Conservation (phyloP, 768 basidiomycete species). For the Trametes cinnabarina region DNA sequence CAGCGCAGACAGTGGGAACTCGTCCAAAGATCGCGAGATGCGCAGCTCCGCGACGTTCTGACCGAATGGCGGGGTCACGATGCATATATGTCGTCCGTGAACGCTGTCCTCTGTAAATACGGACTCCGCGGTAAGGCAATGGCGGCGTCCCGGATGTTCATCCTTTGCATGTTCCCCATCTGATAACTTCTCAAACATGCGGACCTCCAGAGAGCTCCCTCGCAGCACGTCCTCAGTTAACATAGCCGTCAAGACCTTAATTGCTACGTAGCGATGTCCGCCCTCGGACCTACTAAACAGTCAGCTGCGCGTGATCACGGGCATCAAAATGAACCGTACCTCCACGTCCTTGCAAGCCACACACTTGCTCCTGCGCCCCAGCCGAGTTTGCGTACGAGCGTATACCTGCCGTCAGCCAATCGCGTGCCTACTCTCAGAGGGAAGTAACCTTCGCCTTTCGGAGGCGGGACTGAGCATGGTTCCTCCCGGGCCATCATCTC, state of each 20-base stretch:
- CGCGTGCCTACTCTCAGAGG: too few species aligned
- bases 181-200: not conserved
- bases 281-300: not conserved
- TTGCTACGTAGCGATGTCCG: not conserved
- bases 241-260: not conserved
- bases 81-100: not conserved
- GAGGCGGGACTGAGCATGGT: too few species aligned
- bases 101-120: not conserved
- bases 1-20: not conserved
- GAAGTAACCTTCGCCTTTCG: too few species aligned
- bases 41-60: not conserved
- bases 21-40: not conserved
- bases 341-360: constrained; percentile 12
- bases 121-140: not conserved
- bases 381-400: constrained; percentile 38
- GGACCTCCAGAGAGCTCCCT: not conserved
- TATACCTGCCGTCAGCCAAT: constrained; percentile 28
- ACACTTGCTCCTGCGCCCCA: constrained; percentile 15
- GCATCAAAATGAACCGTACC: not conserved
- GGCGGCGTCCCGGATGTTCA: not conserved
- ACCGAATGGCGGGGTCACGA: not conserved
- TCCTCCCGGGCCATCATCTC: too few species aligned
- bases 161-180: too few species aligned
- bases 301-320: not conserved
- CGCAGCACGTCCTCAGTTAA: not conserved